Percentiles rank a stretch among this genome's conserved stretches.
These are phyloP conservation scores for Trichophaea hybrida DNA, from an alignment of 2,329 filamentous ascomycete species.

Conservation along the genomic window DNA sequence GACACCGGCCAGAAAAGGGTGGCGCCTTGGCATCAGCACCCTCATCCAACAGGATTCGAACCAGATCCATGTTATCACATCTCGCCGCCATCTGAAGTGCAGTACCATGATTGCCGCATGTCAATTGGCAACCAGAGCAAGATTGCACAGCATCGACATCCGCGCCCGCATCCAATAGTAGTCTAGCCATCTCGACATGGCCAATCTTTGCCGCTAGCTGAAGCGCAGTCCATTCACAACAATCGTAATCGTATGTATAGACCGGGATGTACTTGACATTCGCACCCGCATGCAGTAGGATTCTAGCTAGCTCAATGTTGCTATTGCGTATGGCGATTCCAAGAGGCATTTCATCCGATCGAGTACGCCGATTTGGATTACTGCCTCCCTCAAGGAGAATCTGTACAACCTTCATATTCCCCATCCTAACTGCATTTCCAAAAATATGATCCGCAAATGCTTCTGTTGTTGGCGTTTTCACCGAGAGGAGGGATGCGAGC, in stretches of 20 bases:
- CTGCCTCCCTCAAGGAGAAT: not conserved
- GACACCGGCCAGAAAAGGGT: not conserved
- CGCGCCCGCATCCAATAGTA: no score
- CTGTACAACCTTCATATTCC: not conserved
- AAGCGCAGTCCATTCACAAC: not conserved
- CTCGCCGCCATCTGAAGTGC: not conserved
- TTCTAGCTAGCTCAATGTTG: not conserved
- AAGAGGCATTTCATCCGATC: not conserved
- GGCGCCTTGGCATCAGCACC: slow-evolving; percentile 32
- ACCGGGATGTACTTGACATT: not conserved
- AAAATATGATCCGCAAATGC: not conserved
- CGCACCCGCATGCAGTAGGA: not conserved
- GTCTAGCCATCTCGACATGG: not conserved
- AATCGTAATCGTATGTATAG: not conserved
- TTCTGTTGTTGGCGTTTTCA: not conserved
- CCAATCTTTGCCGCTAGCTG: slow-evolving; percentile 2
- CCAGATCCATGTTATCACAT: not conserved
- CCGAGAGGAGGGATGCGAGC: no score
- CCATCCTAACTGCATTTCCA: not conserved
- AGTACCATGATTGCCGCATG: not conserved
- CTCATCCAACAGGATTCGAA: slow-evolving; percentile 25
- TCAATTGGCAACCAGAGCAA: not conserved
- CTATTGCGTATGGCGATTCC: not conserved
- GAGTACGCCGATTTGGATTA: not conserved
- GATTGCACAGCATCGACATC: not conserved